Evolutionary conservation across 129 eudicot genomes (phyloP).

Genomic region (Artemisia argyi): DNA sequence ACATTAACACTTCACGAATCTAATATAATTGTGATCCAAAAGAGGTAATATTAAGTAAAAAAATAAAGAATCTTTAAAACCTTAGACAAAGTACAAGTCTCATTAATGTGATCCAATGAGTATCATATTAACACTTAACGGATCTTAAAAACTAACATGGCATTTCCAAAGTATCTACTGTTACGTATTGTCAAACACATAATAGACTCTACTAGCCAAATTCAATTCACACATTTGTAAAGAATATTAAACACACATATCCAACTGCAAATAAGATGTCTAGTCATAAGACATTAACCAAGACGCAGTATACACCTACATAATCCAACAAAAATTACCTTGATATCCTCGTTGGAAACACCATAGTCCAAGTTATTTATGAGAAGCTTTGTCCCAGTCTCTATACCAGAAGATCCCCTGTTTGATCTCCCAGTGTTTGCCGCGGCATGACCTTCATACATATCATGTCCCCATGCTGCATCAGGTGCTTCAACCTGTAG

Average conservation of each 20-base stretch:
- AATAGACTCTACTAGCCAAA: not conserved
- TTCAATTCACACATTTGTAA: not conserved
- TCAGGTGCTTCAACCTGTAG: constrained; percentile 43
- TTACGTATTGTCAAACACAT: not conserved
- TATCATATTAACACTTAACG: not conserved
- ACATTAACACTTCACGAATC: not conserved
- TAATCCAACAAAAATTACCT: constrained; percentile 31
- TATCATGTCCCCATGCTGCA: constrained; percentile 50
- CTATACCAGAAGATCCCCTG: constrained; percentile 31
- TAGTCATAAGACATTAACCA: not conserved
- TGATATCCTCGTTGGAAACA: constrained; percentile 52
- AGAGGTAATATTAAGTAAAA: no score
- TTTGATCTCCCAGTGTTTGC: constrained; percentile 32
- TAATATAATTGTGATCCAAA: no score
- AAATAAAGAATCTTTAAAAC: not conserved
- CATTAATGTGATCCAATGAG: not conserved
- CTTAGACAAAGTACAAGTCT: not conserved
- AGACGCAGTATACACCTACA: not conserved
- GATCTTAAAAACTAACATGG: not conserved
- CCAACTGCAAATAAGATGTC: not conserved
- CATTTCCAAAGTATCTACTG: not conserved
- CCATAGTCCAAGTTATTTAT: constrained; percentile 54
- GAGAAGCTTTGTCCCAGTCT: constrained; percentile 52
- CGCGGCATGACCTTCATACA: constrained; percentile 42
- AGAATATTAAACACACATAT: not conserved